Base-by-base conservation (phyloP, 2,329 filamentous ascomycete species). In the Verticillium longisporum region DNA sequence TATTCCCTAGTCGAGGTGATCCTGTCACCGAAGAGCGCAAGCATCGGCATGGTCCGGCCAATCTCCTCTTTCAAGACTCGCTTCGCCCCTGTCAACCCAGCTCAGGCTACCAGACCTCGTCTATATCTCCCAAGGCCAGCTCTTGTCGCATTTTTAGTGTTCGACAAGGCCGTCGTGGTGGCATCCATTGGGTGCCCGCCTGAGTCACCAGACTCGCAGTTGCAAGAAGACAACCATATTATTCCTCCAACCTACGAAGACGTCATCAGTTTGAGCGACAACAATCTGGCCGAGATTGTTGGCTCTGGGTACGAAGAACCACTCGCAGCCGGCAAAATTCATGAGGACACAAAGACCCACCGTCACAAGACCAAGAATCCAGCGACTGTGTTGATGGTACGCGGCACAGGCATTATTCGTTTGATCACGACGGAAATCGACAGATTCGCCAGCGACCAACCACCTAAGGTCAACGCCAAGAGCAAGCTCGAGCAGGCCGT, bases 401-500 rank as follows among this genome's bases (percentile, higher is more conserved):
- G 86, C 61, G 86, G 86, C 13, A 83, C 83, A 2, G 87, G 87
- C 15, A 77, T 85, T 21, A 75, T 90, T 32, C 82, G 87, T 58
- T 73, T 89, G 53, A 78, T 83, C 18, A 80, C 84, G 21, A 80
- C 81, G 7, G 83, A 88, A 58, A 76, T 85, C 55, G 81, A 85
- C 64, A 83, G 81, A 62, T 87, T 88, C 67, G 80, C 80, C 13
- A 83, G 82, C 63, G 82, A 83, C 59, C 75, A 77, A 59, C 80
- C 84, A 4, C 86, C 85, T 1, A 75, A 80, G 66, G 84, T 96
- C 15, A 93, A 90, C 1, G 90, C 91, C 6, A 95, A 92, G 75
- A 91, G 87, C 75, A 97, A 95, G 74, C 82, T 99, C 50, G 92
- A 97, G 70, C 93, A 99, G 75, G 93, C 93, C 2, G 90, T 98